Conservation (phyloP, 2,329 filamentous ascomycete species). For the Neopestalotiopsis rosae region DNA sequence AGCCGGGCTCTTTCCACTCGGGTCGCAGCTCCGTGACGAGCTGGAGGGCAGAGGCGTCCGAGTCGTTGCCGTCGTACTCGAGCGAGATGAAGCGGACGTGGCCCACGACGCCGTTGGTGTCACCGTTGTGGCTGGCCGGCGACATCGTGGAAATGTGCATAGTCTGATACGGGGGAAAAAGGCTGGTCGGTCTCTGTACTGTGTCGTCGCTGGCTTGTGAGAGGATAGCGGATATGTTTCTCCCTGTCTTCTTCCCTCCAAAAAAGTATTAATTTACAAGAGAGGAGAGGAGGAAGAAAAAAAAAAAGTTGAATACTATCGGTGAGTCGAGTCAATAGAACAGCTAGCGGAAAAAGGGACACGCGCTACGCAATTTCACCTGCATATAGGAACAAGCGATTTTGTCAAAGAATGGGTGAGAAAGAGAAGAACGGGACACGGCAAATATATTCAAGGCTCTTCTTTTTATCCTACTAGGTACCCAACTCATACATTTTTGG, state of each 20-base stretch:
- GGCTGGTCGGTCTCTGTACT: neutral
- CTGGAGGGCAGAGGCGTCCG: conserved; percentile 77
- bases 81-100: conserved; percentile 72
- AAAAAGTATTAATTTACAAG: neutral
- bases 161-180: neutral
- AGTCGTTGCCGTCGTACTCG: conserved; percentile 78
- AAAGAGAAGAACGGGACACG: neutral
- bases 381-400: neutral
- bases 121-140: conserved; percentile 26
- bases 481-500: neutral
- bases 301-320: neutral
- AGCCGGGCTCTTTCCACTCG: conserved; percentile 77
- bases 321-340: conserved; percentile 1
- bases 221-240: neutral
- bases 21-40: conserved; percentile 82
- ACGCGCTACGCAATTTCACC: neutral
- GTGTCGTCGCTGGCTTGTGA: neutral
- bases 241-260: neutral
- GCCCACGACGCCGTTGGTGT: conserved; percentile 43
- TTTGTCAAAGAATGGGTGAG: neutral
- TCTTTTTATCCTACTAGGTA: neutral
- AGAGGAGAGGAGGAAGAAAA: neutral
- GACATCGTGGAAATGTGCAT: conserved; percentile 27
- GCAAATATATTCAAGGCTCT: neutral
- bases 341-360: neutral